Conservation (phyloP, 2,329 filamentous ascomycete species). For the Colletotrichum sidae region DNA sequence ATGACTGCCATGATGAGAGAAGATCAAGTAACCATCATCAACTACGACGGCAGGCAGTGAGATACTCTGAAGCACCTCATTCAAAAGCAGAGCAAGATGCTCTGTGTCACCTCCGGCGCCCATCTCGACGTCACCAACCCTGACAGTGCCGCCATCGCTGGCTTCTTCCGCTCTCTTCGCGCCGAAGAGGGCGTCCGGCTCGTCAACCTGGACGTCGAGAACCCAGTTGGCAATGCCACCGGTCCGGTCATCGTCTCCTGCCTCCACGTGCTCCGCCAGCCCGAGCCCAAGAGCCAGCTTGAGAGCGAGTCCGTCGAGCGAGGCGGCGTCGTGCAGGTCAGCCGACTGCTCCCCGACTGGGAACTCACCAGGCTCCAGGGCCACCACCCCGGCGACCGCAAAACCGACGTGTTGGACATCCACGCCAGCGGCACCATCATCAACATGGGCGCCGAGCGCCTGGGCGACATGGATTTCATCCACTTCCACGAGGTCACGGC, state of each 20-base stretch:
- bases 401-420: conserved; percentile 41
- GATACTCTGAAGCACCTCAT: too few relatives aligned
- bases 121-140: conserved; percentile 15
- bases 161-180: not conserved
- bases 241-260: not conserved
- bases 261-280: not conserved
- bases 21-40: too few relatives aligned
- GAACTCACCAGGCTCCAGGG: not conserved
- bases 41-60: too few relatives aligned
- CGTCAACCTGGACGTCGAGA: not conserved
- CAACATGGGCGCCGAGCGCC: not conserved
- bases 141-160: not conserved
- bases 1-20: too few relatives aligned
- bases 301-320: not conserved
- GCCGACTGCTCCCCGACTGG: not conserved
- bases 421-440: conserved; percentile 27
- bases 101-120: conserved; percentile 20
- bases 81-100: not conserved
- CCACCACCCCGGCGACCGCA: conserved; percentile 29
- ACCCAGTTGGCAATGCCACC: not conserved
- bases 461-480: not conserved
- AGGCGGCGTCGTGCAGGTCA: not conserved
- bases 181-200: not conserved
- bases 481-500: not conserved
- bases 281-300: not conserved